A percentile compares a stretch with the other conserved stretches of the same genome.
Conservation (phyloP, 176 grass and related monocot genomes). For the Paspalum vaginatum region DNA sequence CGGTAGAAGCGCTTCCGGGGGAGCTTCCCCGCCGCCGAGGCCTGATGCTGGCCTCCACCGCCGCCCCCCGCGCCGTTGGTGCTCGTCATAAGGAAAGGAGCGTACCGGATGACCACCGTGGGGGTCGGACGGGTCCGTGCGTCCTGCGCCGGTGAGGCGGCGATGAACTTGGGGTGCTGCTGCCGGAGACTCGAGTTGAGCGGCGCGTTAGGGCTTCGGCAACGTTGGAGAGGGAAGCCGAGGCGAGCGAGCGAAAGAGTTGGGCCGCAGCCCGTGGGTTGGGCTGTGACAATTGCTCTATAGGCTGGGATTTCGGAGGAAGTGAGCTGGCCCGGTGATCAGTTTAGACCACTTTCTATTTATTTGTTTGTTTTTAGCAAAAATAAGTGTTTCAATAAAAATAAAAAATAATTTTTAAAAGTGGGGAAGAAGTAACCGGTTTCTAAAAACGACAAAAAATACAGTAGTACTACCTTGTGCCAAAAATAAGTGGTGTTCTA, state of each 20-base stretch:
- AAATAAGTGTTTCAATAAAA: too few relatives aligned
- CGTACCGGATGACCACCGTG: neutral
- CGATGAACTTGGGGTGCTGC: neutral
- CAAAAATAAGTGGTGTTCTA: too few relatives aligned
- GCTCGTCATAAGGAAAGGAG: conserved; percentile 38
- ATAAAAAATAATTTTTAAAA: too few relatives aligned
- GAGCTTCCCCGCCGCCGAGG: conserved; percentile 44
- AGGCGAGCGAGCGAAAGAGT: neutral
- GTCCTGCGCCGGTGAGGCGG: neutral
- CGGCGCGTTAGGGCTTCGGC: conserved; percentile 32
- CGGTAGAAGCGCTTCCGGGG: conserved; percentile 87
- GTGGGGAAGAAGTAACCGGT: too few relatives aligned
- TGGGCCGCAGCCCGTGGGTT: neutral
- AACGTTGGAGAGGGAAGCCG: neutral
- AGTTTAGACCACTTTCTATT: too few relatives aligned
- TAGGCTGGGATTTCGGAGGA: too few relatives aligned
- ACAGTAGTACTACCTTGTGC: too few relatives aligned
- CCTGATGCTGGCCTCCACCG: conserved; percentile 33
- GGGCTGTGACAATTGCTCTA: too few relatives aligned
- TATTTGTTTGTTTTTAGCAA: too few relatives aligned
- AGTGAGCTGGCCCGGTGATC: too few relatives aligned
- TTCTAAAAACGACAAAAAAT: too few relatives aligned
- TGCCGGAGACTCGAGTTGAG: neutral
- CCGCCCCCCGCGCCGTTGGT: neutral
- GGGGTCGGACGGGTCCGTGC: neutral